A percentile compares a stretch with the other conserved stretches of the same genome.
Evolutionary conservation across 2,329 filamentous ascomycete genomes (phyloP).

Genomic region (Dothideomycetes sp.): DNA sequence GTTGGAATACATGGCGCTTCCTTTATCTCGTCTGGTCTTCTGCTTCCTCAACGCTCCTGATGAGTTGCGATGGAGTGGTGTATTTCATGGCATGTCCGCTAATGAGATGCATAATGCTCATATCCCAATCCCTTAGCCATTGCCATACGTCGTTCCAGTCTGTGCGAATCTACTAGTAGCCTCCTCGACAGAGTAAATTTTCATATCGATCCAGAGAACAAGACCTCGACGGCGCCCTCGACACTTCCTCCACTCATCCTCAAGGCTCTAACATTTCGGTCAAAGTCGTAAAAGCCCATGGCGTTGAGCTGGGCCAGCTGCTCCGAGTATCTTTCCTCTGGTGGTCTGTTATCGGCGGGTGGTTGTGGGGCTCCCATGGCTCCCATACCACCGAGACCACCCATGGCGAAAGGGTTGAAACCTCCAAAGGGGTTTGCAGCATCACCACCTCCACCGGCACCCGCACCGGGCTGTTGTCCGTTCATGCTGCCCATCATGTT

Average conservation of each 20-base stretch:
- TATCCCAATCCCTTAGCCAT: no score
- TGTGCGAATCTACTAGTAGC: no score
- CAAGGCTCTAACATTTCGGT: slow-evolving; percentile 79
- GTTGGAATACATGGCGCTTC: no score
- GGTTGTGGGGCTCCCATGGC: slow-evolving; percentile 23
- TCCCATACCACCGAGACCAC: slow-evolving; percentile 22
- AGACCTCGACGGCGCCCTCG: slow-evolving; percentile 75
- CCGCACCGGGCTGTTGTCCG: slow-evolving; percentile 22
- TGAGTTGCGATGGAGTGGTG: no score
- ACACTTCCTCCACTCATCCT: slow-evolving; percentile 86
- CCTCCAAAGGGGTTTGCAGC: slow-evolving; percentile 29
- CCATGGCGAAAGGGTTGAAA: slow-evolving; percentile 33
- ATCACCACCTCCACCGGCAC: slow-evolving; percentile 33
- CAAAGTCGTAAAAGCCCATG: slow-evolving; percentile 98
- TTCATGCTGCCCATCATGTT: slow-evolving; percentile 43
- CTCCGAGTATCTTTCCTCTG: slow-evolving; percentile 84
- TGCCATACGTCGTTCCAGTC: no score
- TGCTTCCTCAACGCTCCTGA: no score
- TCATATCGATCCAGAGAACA: slow-evolving; percentile 28
- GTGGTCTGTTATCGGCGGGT: slow-evolving; percentile 67
- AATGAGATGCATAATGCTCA: no score
- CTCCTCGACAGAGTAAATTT: neutral
- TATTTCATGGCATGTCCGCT: no score
- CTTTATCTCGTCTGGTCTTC: no score
- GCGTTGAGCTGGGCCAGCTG: slow-evolving; percentile 92